phyloP scores from a whole-genome alignment of 2,329 filamentous ascomycete species.

The Cladosporium sp. region DNA sequence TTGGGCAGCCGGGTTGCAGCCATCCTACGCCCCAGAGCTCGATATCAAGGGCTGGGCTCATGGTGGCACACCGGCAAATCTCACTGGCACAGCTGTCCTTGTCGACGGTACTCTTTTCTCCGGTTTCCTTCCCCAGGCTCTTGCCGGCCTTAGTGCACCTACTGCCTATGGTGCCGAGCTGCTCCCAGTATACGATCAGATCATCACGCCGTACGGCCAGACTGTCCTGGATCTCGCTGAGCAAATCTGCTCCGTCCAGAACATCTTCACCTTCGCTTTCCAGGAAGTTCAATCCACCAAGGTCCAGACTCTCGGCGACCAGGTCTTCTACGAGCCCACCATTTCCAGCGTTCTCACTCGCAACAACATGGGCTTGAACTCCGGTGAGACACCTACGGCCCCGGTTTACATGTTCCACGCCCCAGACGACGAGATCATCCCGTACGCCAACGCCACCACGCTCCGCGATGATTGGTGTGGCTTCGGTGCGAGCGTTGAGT shows the following conservation, averaged over 20 bases:
- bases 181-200: constrained; percentile 14
- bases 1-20: constrained; percentile 47
- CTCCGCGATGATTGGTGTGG: constrained; percentile 23
- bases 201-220: constrained; percentile 20
- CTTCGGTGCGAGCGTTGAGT: constrained; percentile 23
- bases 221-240: constrained; percentile 15
- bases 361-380: constrained; percentile 21
- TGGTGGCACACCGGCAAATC: constrained; percentile 43
- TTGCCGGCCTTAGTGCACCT: constrained; percentile 20
- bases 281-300: neutral
- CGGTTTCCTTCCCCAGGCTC: constrained; percentile 24
- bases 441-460: constrained; percentile 23
- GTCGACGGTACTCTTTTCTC: constrained; percentile 22
- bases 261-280: constrained; percentile 21
- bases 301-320: constrained; percentile 13
- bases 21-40: constrained; percentile 49
- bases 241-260: constrained; percentile 18
- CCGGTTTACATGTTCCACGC: constrained; percentile 28
- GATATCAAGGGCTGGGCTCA: constrained; percentile 43
- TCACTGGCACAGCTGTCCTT: constrained; percentile 23
- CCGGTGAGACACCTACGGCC: constrained; percentile 20
- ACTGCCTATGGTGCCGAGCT: constrained; percentile 22
- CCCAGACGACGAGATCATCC: constrained; percentile 23
- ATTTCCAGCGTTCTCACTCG: constrained; percentile 16
- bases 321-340: constrained; percentile 20